phyloP scores from a whole-genome alignment of 139 green algal species.

The Ettlia oleoabundans region DNA sequence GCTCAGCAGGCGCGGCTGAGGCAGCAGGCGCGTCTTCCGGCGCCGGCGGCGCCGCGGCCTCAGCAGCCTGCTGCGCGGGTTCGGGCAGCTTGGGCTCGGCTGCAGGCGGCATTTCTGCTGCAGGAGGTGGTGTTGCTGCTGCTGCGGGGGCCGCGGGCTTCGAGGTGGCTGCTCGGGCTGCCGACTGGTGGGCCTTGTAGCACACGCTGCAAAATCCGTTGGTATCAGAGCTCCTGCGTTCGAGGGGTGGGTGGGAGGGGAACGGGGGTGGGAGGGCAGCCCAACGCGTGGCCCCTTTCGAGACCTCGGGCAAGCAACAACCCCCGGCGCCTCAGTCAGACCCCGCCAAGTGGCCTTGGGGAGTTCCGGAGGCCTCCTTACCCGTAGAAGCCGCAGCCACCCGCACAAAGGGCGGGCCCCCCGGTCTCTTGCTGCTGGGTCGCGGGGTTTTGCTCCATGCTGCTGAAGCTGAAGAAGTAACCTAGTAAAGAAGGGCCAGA shows the following conservation, averaged over 20 bases:
- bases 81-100: no score
- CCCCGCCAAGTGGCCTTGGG: neutral
- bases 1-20: neutral
- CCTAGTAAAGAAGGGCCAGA: no score
- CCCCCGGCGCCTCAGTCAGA: neutral
- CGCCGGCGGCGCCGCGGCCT: neutral
- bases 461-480: no score
- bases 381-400: constrained; percentile 49
- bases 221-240: constrained; percentile 30
- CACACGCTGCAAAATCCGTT: constrained; percentile 45
- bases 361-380: neutral
- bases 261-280: neutral
- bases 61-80: neutral
- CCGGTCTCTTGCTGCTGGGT: constrained; percentile 16
- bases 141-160: neutral
- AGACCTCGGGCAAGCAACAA: neutral
- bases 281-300: neutral
- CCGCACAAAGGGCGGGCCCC: constrained; percentile 30
- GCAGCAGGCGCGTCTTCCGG: neutral
- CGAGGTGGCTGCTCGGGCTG: neutral
- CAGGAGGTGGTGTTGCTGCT: constrained; percentile 20
- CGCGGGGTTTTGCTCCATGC: constrained; percentile 1
- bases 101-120: neutral
- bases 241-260: neutral
- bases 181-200: constrained; percentile 14